Base-by-base conservation (phyloP, 2,329 filamentous ascomycete genomes). In the Xylaria sp. region DNA sequence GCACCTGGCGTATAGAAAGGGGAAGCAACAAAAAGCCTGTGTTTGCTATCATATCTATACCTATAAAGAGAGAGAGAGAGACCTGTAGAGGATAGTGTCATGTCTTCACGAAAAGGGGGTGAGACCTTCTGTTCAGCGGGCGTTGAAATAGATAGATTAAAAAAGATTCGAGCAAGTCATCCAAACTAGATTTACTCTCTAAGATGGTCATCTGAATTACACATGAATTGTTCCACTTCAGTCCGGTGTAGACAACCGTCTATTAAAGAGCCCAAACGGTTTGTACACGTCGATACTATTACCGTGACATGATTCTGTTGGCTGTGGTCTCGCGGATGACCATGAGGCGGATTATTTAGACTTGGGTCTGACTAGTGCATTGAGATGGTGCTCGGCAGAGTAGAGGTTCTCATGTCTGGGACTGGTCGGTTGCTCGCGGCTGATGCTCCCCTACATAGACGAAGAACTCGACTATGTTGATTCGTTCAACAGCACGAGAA, bases 1-100 rank as follows among this genome's bases (percentile, higher is more conserved):
- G 31, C 28, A 18, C 25, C 66, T 69, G 46, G 28, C 52, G 51
- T 57, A 56, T 69, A 57, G 51, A 65, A 13, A 60, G 39, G 18
- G 15, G 57, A 18, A 61, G 25, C 28, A 28, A 60, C n/a, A 6
- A 60, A 57, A 23, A n/a, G 10, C 25, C 13, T n/a, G 28, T 50
- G 25, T 8, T 57, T 60, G 31, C 51, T 57, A 31, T 58, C 13
- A 13, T 57, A 15, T 39, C 28, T 61, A 56, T 64, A 37, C 10
- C 5, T 37, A 63, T 37, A 51, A 31, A 28, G 12, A 13, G 25
- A 46, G 6, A 28, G 48, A 37, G 39, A n/a, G 57, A n/a, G 44
- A 34, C 18, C 25, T 10, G 18, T 51, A 15, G 44, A 31, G 18
- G 10, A 31, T 5, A 15, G 34, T 31, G 15, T 65, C 13, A 15